These are phyloP conservation scores for Xylariaceae sp. DNA, from an alignment of 2,329 filamentous ascomycete genomes.

Conservation along the genomic window DNA sequence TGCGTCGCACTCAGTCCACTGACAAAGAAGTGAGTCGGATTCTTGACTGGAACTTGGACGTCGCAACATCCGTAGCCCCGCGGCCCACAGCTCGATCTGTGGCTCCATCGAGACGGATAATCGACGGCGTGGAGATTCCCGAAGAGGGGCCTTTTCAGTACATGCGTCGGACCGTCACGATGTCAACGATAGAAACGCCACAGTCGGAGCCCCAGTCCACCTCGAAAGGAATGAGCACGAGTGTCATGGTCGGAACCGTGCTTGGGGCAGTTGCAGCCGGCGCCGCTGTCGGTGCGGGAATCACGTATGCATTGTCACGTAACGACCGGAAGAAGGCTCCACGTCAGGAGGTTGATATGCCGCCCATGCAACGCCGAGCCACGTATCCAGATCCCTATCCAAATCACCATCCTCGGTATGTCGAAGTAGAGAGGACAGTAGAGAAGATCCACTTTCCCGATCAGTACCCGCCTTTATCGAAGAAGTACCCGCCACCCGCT, in stretches of 20 bases:
- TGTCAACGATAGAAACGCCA: slow-evolving; percentile 30
- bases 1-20: slow-evolving; percentile 37
- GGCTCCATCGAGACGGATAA: slow-evolving; percentile 20
- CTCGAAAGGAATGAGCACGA: slow-evolving; percentile 35
- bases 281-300: slow-evolving; percentile 60
- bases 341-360: slow-evolving; percentile 41
- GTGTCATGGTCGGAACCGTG: slow-evolving; percentile 70
- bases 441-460: slow-evolving; percentile 40
- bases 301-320: slow-evolving; percentile 69
- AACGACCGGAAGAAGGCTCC: slow-evolving; percentile 47
- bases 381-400: slow-evolving; percentile 43
- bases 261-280: slow-evolving; percentile 73
- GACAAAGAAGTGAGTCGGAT: slow-evolving; percentile 43
- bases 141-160: slow-evolving; percentile 27
- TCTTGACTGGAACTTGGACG: slow-evolving; percentile 49
- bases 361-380: slow-evolving; percentile 41
- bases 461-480: slow-evolving; percentile 29
- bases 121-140: slow-evolving; percentile 17
- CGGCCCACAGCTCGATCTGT: slow-evolving; percentile 22
- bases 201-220: slow-evolving; percentile 19
- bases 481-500: slow-evolving; percentile 36
- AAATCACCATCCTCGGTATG: slow-evolving; percentile 34
- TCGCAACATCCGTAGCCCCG: slow-evolving; percentile 31
- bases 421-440: slow-evolving; percentile 37
- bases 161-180: slow-evolving; percentile 36